These are phyloP conservation scores for Botrytis byssoidea DNA, from an alignment of 2,329 filamentous ascomycete species.

Conservation along the genomic window DNA sequence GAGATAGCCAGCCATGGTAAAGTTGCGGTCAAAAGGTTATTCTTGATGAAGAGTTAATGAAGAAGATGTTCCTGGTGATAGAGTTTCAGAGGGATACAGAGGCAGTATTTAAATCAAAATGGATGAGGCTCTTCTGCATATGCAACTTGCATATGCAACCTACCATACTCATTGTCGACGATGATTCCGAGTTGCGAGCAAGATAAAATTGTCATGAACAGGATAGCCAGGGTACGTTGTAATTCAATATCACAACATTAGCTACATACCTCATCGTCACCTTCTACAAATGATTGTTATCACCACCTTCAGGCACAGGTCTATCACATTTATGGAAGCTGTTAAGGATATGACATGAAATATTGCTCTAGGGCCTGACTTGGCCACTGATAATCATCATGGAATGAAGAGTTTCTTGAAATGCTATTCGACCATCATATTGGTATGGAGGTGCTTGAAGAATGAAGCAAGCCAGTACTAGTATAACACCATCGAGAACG, in stretches of 20 bases:
- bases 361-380: background rate
- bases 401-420: background rate
- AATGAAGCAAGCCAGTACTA: background rate
- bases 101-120: slow-evolving; percentile 5
- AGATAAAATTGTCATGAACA: background rate
- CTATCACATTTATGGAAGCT: slow-evolving; percentile 15
- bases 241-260: background rate
- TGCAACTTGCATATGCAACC: background rate
- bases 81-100: background rate
- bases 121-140: background rate
- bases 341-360: slow-evolving; percentile 5
- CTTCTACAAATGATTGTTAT: slow-evolving; percentile 13
- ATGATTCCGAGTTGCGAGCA: background rate
- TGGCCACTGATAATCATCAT: background rate
- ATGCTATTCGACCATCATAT: slow-evolving; percentile 17
- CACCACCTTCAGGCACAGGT: background rate
- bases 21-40: background rate
- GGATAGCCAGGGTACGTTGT: background rate
- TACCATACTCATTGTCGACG: background rate
- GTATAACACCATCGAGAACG: slow-evolving; percentile 2
- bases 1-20: slow-evolving; percentile 34
- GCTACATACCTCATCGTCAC: background rate
- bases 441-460: background rate
- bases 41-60: background rate
- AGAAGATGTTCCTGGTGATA: slow-evolving; percentile 10